These are phyloP conservation scores for Amanita rimosa DNA, from an alignment of 768 basidiomycete species.

Conservation along the genomic window DNA sequence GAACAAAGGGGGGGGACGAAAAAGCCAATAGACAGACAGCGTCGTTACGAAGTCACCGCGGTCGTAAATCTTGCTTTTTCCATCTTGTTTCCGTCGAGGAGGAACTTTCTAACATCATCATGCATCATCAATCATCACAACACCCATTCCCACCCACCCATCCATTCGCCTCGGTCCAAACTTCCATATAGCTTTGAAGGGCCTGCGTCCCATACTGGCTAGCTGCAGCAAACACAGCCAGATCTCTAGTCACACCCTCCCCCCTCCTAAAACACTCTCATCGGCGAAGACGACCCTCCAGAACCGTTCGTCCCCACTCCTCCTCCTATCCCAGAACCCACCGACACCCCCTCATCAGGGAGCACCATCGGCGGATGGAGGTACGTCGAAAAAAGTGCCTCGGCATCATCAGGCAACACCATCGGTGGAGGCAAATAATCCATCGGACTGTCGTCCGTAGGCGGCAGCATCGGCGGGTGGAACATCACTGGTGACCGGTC, in stretches of 20 bases:
- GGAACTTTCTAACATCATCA: too few relatives aligned
- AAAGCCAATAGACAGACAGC: too few relatives aligned
- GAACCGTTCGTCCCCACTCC: not conserved
- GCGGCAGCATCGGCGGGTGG: constrained; percentile 62
- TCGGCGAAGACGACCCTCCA: constrained; percentile 1
- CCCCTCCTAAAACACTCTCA: constrained; percentile 5
- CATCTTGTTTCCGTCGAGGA: too few relatives aligned
- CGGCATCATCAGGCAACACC: constrained; percentile 53
- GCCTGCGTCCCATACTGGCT: too few relatives aligned
- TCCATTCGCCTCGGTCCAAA: not conserved
- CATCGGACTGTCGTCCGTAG: constrained; percentile 52
- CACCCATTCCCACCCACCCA: too few relatives aligned
- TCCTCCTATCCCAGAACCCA: not conserved
- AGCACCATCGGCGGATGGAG: constrained; percentile 35
- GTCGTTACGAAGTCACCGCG: too few relatives aligned
- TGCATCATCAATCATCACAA: too few relatives aligned
- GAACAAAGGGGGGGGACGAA: too few relatives aligned
- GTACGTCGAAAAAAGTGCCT: constrained; percentile 32
- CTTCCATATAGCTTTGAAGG: not conserved
- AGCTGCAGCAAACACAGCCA: too few relatives aligned
- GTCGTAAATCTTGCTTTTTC: too few relatives aligned
- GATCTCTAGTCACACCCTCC: too few relatives aligned
- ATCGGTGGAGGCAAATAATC: constrained; percentile 61
- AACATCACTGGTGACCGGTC: constrained; percentile 42
- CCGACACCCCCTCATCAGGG: constrained; percentile 19